phyloP scores from a whole-genome alignment of 2,329 filamentous ascomycete genomes.

The Pseudogymnoascus sp. region DNA sequence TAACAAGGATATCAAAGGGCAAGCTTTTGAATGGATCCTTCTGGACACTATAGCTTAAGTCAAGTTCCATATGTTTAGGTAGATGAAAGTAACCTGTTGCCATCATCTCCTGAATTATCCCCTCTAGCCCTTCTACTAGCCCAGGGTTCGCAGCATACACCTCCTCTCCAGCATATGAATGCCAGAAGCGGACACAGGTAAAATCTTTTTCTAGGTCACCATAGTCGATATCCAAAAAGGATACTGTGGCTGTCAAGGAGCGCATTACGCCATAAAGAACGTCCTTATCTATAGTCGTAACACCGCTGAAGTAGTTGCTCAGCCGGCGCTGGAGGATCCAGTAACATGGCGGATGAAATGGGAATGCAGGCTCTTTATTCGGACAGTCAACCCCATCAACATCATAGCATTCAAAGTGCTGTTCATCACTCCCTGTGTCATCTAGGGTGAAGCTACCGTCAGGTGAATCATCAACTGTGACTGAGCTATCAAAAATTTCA shows the following conservation, averaged over 20 bases:
- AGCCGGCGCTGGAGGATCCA: neutral
- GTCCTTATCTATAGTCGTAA: neutral
- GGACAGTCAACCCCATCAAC: neutral
- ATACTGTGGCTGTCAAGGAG: neutral
- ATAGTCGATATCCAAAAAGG: neutral
- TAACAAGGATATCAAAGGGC: neutral
- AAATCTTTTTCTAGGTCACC: neutral
- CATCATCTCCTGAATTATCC: neutral
- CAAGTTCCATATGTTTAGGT: neutral
- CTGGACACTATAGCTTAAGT: neutral
- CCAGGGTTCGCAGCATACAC: neutral
- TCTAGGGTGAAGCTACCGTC: neutral
- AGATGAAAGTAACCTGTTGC: neutral
- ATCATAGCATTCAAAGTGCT: neutral
- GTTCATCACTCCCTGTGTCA: neutral
- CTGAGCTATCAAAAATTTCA: neutral
- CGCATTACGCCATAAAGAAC: neutral
- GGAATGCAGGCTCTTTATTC: neutral
- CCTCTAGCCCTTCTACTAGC: neutral
- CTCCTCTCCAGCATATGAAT: neutral
- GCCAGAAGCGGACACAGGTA: neutral
- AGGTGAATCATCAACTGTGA: neutral
- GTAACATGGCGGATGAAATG: neutral
- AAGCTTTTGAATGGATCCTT: neutral
- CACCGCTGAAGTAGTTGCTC: neutral